Conservation (phyloP, 768 basidiomycete genomes). For the Scleroderma bovista region DNA sequence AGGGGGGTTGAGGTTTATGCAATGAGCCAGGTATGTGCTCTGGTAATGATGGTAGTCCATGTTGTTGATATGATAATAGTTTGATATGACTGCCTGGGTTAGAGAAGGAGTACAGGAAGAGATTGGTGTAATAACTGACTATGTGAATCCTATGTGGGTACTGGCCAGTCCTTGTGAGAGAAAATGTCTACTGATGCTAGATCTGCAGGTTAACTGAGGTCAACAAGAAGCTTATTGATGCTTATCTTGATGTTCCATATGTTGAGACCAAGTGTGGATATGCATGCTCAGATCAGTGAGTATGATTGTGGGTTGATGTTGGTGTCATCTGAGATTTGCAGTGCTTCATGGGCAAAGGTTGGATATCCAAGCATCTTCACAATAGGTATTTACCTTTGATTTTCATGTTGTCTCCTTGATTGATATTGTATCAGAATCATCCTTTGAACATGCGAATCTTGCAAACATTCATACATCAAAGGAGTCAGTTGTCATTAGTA, state of each 20-base stretch:
- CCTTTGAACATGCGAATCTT: constrained; percentile 69
- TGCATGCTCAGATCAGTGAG: constrained; percentile 90
- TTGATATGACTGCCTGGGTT: constrained; percentile 92
- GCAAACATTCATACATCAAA: constrained; percentile 72
- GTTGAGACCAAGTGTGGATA: constrained; percentile 86
- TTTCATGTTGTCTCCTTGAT: background rate
- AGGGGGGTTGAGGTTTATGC: constrained; percentile 16
- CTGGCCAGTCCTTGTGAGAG: constrained; percentile 10
- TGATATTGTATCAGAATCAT: constrained; percentile 41
- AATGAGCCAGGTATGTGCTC: constrained; percentile 27
- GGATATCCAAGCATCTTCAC: constrained; percentile 84
- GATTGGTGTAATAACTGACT: constrained; percentile 85
- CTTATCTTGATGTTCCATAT: constrained; percentile 81
- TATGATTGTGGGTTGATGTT: constrained; percentile 11
- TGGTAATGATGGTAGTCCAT: background rate
- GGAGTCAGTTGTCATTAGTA: constrained; percentile 57
- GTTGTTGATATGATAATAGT: constrained; percentile 47
- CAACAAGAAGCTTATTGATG: constrained; percentile 68
- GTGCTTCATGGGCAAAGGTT: constrained; percentile 80
- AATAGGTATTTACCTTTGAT: constrained; percentile 38
- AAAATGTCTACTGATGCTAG: constrained; percentile 10
- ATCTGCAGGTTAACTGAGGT: constrained; percentile 66
- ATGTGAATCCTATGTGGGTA: constrained; percentile 55
- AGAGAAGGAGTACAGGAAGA: constrained; percentile 72
- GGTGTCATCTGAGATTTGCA: constrained; percentile 17